Conservation (phyloP, 306 rosid species). For the Fragaria iinumae region DNA sequence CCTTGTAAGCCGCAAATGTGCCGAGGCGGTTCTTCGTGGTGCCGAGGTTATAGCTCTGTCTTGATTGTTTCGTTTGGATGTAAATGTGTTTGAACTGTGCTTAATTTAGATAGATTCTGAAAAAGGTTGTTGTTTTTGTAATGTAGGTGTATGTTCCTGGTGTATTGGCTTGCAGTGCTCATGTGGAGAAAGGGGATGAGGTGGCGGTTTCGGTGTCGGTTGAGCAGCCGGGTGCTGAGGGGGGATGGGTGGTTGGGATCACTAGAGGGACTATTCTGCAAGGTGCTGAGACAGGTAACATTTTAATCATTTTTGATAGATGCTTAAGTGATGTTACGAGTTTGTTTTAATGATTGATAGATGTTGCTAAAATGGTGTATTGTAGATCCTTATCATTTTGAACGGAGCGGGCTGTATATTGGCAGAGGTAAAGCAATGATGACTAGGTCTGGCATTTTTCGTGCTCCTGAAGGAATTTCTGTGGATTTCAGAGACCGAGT, state of each 20-base stretch:
- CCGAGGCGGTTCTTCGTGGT: conserved; percentile 96
- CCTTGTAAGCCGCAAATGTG: conserved; percentile 88
- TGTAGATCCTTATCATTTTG: conserved; percentile 70
- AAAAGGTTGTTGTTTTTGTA: conserved; percentile 10
- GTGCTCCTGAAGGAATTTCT: conserved; percentile 70
- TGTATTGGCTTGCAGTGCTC: conserved; percentile 90
- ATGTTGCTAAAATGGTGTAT: conserved; percentile 24
- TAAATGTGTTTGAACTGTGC: background rate
- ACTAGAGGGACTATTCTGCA: conserved; percentile 85
- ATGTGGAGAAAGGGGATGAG: conserved; percentile 78
- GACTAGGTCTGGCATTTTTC: conserved; percentile 89
- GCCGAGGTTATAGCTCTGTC: conserved; percentile 64
- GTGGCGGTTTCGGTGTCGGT: conserved; percentile 82
- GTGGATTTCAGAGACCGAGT: conserved; percentile 83
- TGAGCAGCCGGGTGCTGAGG: conserved; percentile 72
- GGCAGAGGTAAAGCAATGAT: conserved; percentile 82
- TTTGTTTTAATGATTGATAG: conserved; percentile 5
- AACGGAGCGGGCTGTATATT: conserved; percentile 74
- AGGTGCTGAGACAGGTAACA: conserved; percentile 62
- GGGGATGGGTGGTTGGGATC: conserved; percentile 74
- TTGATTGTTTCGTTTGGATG: background rate
- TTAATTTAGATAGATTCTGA: background rate
- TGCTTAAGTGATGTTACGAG: background rate
- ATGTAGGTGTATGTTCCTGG: conserved; percentile 88
- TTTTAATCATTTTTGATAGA: background rate